Conservation (phyloP, 75 land plant species). For the Isoetes taiwanensis region DNA sequence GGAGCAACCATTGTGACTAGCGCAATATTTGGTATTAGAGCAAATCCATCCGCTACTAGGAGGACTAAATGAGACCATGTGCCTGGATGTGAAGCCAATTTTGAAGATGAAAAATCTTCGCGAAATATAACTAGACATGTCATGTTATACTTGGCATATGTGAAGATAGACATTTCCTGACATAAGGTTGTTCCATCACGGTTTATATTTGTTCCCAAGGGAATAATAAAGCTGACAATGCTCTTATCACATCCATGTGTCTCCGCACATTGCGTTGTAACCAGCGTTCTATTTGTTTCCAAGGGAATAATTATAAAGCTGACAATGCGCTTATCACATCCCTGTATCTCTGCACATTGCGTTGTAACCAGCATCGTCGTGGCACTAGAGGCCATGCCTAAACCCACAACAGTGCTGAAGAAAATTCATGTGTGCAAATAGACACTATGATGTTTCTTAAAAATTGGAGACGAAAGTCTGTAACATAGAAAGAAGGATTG, state of each 20-base stretch:
- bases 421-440: slow-evolving; percentile 20
- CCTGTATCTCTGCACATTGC: slow-evolving; percentile 21
- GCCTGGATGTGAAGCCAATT: slow-evolving; percentile 12
- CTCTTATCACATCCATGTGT: slow-evolving; percentile 22
- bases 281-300: slow-evolving; percentile 31
- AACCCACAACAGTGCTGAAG: slow-evolving; percentile 19
- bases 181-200: slow-evolving; percentile 29
- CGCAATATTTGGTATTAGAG: slow-evolving; percentile 26
- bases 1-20: slow-evolving; percentile 22
- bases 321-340: slow-evolving; percentile 22
- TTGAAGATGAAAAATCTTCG: neutral
- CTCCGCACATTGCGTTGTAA: slow-evolving; percentile 25
- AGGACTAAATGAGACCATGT: slow-evolving; percentile 17
- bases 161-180: slow-evolving; percentile 26
- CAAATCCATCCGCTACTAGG: slow-evolving; percentile 23
- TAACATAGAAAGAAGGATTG: too few species aligned
- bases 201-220: slow-evolving; percentile 28
- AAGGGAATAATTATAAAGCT: slow-evolving; percentile 27
- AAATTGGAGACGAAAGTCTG: too few species aligned
- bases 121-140: neutral
- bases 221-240: slow-evolving; percentile 25
- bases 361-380: slow-evolving; percentile 30
- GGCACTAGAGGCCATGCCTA: slow-evolving; percentile 29
- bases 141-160: slow-evolving; percentile 18
- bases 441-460: too few species aligned